Conservation (phyloP, 2,329 filamentous ascomycete genomes). For the Colletotrichum viniferum region DNA sequence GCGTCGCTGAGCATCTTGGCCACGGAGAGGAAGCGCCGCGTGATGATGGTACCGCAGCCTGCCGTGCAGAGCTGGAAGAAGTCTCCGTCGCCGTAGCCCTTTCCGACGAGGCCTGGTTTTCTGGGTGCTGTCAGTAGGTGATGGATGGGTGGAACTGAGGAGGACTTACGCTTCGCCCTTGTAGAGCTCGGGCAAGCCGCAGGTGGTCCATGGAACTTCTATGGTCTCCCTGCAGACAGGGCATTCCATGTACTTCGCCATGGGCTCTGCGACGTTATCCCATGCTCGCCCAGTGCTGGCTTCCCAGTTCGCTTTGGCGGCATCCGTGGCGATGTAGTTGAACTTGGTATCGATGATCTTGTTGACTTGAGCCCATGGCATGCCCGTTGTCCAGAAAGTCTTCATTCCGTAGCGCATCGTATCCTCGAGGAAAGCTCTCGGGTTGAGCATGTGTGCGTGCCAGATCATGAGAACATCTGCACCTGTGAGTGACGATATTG, state of each 20-base stretch:
- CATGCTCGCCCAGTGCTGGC: conserved; percentile 55
- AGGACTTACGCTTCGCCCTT: conserved; percentile 32
- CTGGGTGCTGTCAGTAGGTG: neutral
- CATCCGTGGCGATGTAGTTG: conserved; percentile 53
- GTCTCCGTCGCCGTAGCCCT: conserved; percentile 64
- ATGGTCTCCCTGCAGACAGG: conserved; percentile 52
- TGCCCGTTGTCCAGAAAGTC: conserved; percentile 62
- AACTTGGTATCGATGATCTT: conserved; percentile 63
- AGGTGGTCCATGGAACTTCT: conserved; percentile 65
- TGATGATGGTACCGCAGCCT: conserved; percentile 53
- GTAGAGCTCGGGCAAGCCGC: conserved; percentile 32
- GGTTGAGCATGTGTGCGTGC: conserved; percentile 82
- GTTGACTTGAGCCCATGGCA: conserved; percentile 70
- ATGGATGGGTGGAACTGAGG: accelerated
- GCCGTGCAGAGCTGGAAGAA: conserved; percentile 54
- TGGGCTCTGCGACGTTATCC: conserved; percentile 61
- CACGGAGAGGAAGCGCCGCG: conserved; percentile 64
- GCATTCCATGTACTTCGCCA: conserved; percentile 56
- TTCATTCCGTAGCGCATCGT: conserved; percentile 62
- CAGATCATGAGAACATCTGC: conserved; percentile 78
- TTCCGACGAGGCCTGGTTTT: conserved; percentile 43
- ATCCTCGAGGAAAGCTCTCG: conserved; percentile 75
- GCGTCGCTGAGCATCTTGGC: conserved; percentile 66
- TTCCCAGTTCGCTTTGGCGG: conserved; percentile 52
- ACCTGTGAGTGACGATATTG: neutral